phyloP scores from a whole-genome alignment of 192 early-diverging fungal genomes.

The Gamsiella multidivaricata region DNA sequence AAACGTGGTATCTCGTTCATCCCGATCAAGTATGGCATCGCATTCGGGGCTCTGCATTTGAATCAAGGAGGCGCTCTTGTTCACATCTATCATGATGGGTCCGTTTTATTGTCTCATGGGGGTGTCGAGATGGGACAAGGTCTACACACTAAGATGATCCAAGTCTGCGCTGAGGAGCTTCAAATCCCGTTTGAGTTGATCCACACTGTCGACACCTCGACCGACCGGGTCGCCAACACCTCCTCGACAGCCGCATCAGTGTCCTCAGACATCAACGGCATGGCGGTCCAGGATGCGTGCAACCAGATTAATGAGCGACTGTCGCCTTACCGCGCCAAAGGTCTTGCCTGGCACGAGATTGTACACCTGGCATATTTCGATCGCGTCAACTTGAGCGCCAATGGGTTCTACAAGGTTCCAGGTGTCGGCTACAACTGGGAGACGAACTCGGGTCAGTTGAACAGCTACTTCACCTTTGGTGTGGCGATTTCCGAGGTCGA shows the following conservation, averaged over 20 bases:
- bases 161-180: conserved; percentile 83
- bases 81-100: conserved; percentile 88
- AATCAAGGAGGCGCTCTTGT: conserved; percentile 91
- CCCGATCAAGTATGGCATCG: conserved; percentile 88
- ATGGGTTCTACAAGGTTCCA: conserved; percentile 87
- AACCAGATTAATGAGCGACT: conserved; percentile 76
- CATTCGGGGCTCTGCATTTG: conserved; percentile 76
- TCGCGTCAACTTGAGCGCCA: conserved; percentile 79
- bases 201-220: conserved; percentile 74
- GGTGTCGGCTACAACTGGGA: conserved; percentile 82
- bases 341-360: conserved; percentile 60
- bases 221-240: conserved; percentile 82
- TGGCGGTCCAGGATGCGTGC: conserved; percentile 84
- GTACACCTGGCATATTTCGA: conserved; percentile 78
- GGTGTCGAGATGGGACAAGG: conserved; percentile 95
- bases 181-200: conserved; percentile 72
- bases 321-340: conserved; percentile 73
- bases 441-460: conserved; percentile 74
- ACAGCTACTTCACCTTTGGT: conserved; percentile 88
- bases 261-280: conserved; percentile 85
- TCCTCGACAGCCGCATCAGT: conserved; percentile 84
- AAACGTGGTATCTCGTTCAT: conserved; percentile 84
- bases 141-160: conserved; percentile 89
- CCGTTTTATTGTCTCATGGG: conserved; percentile 83
- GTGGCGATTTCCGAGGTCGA: conserved; percentile 86